A percentile compares a stretch with the other conserved stretches of the same genome.
Conservation (phyloP, 257 asterid species). For the Solanum peruvianum region DNA sequence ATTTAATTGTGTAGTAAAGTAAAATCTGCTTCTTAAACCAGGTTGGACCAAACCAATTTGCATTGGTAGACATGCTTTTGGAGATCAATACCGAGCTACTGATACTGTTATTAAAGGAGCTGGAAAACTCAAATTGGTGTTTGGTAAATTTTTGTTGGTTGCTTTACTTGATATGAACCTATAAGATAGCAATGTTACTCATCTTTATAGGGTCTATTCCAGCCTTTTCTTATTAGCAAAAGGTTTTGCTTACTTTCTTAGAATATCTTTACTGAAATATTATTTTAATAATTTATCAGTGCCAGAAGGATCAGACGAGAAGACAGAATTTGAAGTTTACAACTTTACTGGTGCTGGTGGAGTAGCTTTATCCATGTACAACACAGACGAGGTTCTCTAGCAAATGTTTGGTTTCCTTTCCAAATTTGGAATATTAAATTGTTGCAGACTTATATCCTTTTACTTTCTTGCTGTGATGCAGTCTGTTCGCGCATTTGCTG, state of each 20-base stretch:
- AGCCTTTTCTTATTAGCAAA: background rate
- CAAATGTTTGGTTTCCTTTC: background rate
- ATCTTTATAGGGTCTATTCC: background rate
- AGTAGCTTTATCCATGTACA: slow-evolving; percentile 95
- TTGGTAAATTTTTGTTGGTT: slow-evolving; percentile 37
- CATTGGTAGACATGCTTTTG: slow-evolving; percentile 98
- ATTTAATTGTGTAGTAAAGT: background rate
- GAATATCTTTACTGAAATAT: background rate
- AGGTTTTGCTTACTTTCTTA: background rate
- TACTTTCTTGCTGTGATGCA: slow-evolving; percentile 13
- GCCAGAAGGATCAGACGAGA: slow-evolving; percentile 76
- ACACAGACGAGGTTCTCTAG: slow-evolving; percentile 92
- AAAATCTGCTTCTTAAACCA: slow-evolving; percentile 6
- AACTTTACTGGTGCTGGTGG: slow-evolving; percentile 97
- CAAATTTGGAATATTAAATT: background rate
- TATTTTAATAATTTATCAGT: slow-evolving; percentile 23
- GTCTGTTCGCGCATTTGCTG: slow-evolving; percentile 87
- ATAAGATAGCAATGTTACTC: background rate
- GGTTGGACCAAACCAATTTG: slow-evolving; percentile 98
- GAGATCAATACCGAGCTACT: slow-evolving; percentile 96
- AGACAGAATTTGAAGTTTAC: slow-evolving; percentile 74
- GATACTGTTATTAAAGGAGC: slow-evolving; percentile 89
- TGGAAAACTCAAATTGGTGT: slow-evolving; percentile 90
- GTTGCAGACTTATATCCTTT: background rate
- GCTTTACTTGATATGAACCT: background rate